phyloP scores from a whole-genome alignment of 2,329 filamentous ascomycete genomes.

The Colletotrichum gloeosporioides region DNA sequence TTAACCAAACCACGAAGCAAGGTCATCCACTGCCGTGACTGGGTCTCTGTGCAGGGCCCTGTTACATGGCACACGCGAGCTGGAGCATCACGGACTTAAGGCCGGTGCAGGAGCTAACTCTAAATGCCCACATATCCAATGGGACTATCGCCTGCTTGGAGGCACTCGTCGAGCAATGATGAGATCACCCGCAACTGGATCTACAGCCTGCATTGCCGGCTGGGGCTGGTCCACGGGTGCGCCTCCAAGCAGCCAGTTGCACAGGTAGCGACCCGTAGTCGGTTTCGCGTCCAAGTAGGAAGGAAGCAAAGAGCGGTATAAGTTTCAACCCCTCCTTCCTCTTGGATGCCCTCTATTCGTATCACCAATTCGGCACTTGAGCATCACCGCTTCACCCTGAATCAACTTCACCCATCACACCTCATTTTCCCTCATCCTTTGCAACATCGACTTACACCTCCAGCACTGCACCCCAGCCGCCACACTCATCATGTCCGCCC shows the following conservation, averaged over 20 bases:
- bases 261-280: neutral
- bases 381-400: neutral
- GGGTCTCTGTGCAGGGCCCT: neutral
- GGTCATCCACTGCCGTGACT: neutral
- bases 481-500: slow-evolving; percentile 28
- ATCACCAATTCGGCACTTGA: neutral
- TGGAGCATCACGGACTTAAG: neutral
- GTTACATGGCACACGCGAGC: neutral
- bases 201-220: neutral
- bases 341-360: neutral
- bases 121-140: slow-evolving; percentile 9
- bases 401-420: neutral
- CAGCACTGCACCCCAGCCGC: neutral
- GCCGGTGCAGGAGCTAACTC: neutral
- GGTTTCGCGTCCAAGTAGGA: neutral
- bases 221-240: neutral
- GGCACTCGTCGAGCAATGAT: neutral
- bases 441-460: neutral
- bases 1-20: neutral
- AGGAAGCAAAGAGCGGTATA: neutral
- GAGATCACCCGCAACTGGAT: neutral
- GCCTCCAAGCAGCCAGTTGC: neutral
- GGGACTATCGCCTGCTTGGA: neutral
- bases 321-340: neutral
- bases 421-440: neutral